These are phyloP conservation scores for Populus tremula DNA, from an alignment of 345 rosid genomes.

Conservation along the genomic window DNA sequence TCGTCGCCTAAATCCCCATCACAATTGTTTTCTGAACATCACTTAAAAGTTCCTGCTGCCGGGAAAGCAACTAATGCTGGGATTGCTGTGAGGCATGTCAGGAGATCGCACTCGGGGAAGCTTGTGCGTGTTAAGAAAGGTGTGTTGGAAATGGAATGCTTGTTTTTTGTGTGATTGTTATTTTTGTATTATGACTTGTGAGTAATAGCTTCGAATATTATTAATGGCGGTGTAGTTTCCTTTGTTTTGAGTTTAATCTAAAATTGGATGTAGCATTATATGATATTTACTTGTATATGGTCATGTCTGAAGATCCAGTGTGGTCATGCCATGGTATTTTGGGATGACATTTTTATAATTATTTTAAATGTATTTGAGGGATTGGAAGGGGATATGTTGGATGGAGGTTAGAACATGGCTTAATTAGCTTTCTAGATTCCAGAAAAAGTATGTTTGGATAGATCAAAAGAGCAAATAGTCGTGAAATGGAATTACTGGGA, in stretches of 20 bases:
- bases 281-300: not conserved
- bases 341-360: not conserved
- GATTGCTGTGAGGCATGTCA: constrained; percentile 67
- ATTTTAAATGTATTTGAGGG: not conserved
- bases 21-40: constrained; percentile 58
- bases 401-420: not conserved
- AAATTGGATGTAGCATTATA: not conserved
- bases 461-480: not conserved
- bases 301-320: not conserved
- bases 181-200: not conserved
- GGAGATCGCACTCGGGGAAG: constrained; percentile 87
- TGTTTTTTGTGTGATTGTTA: not conserved
- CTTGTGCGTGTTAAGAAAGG: constrained; percentile 79
- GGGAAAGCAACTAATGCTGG: constrained; percentile 65
- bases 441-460: not conserved
- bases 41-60: constrained; percentile 56
- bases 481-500: not conserved
- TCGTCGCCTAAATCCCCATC: constrained; percentile 51
- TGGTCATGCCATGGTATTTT: not conserved
- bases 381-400: not conserved
- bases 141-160: constrained; percentile 19
- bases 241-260: not conserved
- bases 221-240: not conserved
- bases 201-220: not conserved
- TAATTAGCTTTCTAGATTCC: not conserved